A percentile compares a stretch with the other conserved stretches of the same genome.
phyloP scores from a whole-genome alignment of 148 eudicot genomes.

The Vaccinium corymbosum region DNA sequence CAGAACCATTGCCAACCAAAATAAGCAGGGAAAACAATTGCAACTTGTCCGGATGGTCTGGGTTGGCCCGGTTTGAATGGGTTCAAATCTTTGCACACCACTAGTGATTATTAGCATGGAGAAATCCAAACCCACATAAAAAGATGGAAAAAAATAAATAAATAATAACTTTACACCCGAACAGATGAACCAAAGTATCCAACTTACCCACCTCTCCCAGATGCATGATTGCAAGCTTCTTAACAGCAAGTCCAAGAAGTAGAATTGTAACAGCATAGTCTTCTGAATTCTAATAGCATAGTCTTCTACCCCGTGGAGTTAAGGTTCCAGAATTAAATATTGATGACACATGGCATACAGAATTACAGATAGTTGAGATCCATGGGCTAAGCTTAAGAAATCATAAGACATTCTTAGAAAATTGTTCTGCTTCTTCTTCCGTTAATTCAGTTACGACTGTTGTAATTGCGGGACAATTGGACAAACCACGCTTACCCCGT shows the following conservation, averaged over 20 bases:
- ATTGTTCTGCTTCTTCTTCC: background rate
- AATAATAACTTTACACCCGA: background rate
- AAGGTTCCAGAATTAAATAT: background rate
- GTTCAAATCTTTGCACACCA: too few species aligned
- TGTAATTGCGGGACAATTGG: background rate
- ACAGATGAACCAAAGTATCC: background rate
- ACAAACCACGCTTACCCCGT: background rate
- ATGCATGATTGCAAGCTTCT: background rate
- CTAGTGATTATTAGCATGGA: too few species aligned
- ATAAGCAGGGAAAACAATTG: too few species aligned
- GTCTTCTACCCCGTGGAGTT: background rate
- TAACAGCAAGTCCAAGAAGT: background rate
- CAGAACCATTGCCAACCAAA: too few species aligned
- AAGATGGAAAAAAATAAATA: too few species aligned
- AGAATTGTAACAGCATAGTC: background rate
- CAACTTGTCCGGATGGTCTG: too few species aligned
- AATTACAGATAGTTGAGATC: background rate
- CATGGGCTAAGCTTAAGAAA: background rate
- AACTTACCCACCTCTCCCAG: background rate
- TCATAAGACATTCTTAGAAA: background rate
- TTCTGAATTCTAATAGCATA: background rate
- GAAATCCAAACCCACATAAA: background rate
- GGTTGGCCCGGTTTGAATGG: too few species aligned
- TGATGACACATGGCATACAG: background rate
- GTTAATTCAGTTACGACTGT: background rate